Percentiles rank a stretch among this genome's conserved stretches.
Evolutionary conservation across 257 asterid species (phyloP).

Genomic region (Prunella vulgaris): DNA sequence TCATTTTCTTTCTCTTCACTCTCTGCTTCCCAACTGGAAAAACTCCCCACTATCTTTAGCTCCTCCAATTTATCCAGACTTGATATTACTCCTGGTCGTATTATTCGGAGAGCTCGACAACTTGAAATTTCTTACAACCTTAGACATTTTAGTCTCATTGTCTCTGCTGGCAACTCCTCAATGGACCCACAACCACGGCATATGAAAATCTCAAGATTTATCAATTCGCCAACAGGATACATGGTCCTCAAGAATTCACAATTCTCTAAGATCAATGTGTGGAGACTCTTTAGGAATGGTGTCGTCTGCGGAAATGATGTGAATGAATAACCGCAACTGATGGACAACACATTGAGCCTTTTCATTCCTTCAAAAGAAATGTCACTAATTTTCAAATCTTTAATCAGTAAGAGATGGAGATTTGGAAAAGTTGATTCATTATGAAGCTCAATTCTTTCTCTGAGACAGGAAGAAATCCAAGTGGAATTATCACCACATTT

Average conservation of each 20-base stretch:
- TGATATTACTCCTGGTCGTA: conserved; percentile 7
- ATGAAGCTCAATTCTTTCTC: too few species aligned
- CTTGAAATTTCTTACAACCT: too few species aligned
- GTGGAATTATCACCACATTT: too few species aligned
- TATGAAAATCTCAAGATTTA: not conserved
- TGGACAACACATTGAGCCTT: not conserved
- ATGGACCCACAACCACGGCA: too few species aligned
- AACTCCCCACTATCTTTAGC: not conserved
- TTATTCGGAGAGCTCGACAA: not conserved
- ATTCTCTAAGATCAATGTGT: not conserved
- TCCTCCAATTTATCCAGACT: not conserved
- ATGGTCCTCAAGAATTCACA: not conserved
- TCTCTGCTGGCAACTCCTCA: too few species aligned
- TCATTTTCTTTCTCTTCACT: not conserved
- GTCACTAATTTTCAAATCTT: too few species aligned
- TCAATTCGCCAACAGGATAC: not conserved
- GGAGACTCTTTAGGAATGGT: too few species aligned
- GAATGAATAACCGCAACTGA: not conserved
- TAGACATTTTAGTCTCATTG: too few species aligned
- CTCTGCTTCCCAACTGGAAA: conserved; percentile 2
- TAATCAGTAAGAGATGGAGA: too few species aligned
- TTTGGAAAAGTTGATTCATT: too few species aligned
- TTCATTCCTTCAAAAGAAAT: too few species aligned
- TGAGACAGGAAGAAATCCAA: too few species aligned
- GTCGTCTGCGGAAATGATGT: not conserved